Percentiles rank a stretch among this genome's conserved stretches.
phyloP scores from a whole-genome alignment of 345 rosid genomes.

The Euphorbia pulcherrima region DNA sequence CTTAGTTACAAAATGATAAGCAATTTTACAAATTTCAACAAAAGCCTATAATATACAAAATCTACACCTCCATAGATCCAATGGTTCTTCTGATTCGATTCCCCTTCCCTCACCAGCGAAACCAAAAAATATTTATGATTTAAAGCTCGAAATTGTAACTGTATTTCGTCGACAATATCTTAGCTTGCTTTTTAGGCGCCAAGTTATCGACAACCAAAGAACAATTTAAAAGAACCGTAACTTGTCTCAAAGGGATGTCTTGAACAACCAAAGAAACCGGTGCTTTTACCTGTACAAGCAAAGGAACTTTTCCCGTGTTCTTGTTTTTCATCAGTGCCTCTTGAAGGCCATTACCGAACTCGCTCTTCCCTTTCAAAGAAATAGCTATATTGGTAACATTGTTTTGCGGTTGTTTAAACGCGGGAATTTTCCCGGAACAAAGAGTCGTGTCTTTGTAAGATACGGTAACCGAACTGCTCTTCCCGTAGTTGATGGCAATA shows the following conservation, averaged over 20 bases:
- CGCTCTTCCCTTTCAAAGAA: conserved; percentile 36
- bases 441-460: conserved; percentile 25
- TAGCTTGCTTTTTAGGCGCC: conserved; percentile 25
- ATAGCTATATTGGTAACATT: conserved; percentile 30
- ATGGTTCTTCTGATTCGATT: background rate
- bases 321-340: conserved; percentile 28
- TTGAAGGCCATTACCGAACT: conserved; percentile 37
- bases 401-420: conserved; percentile 36
- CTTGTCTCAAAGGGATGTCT: conserved; percentile 26
- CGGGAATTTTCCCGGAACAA: conserved; percentile 45
- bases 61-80: background rate
- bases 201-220: conserved; percentile 46
- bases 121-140: background rate
- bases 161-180: conserved; percentile 33
- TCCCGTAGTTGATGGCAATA: conserved; percentile 38
- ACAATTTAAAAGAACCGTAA: conserved; percentile 33
- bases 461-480: conserved; percentile 36
- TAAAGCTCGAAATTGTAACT: conserved; percentile 17
- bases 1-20: background rate
- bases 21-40: background rate
- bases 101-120: background rate
- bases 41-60: background rate
- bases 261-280: conserved; percentile 33
- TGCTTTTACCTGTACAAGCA: conserved; percentile 34
- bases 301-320: conserved; percentile 39